Percentiles rank a stretch among this genome's conserved stretches.
Evolutionary conservation across 176 grass and related monocot species (phyloP).

Genomic region (Urochloa ruziziensis): DNA sequence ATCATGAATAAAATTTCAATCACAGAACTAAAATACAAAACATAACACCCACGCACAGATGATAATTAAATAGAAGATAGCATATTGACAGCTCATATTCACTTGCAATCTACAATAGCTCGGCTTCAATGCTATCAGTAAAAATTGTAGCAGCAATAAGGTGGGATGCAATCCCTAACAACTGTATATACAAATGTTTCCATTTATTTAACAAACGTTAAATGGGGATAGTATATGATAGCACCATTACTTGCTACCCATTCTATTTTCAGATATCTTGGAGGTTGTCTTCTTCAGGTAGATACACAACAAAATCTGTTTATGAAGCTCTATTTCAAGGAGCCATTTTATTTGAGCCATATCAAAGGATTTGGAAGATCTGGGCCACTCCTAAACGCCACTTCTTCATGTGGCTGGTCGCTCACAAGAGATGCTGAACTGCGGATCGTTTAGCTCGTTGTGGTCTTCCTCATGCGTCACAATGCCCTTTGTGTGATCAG

Average conservation of each 20-base stretch:
- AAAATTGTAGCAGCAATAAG: not conserved
- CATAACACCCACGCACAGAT: not conserved
- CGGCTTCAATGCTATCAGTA: not conserved
- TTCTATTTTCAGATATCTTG: not conserved
- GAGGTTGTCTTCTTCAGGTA: too few relatives aligned
- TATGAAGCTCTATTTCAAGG: too few relatives aligned
- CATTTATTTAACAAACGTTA: not conserved
- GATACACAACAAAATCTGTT: too few relatives aligned
- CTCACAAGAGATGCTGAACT: too few relatives aligned
- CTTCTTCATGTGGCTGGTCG: too few relatives aligned
- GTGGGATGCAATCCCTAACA: not conserved
- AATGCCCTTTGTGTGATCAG: too few relatives aligned
- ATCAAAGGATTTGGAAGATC: too few relatives aligned
- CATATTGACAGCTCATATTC: conserved; percentile 15
- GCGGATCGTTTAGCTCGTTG: too few relatives aligned
- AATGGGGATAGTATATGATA: not conserved
- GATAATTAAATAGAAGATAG: not conserved
- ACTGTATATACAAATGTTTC: not conserved
- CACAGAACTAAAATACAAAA: not conserved
- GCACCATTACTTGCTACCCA: not conserved
- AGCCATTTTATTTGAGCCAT: too few relatives aligned
- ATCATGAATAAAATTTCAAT: not conserved
- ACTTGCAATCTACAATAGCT: conserved; percentile 1
- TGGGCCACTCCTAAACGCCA: too few relatives aligned
- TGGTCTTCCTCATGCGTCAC: too few relatives aligned